Evolutionary conservation across 75 land plant species (phyloP), one percentile per base, ranked within the genome.

Genomic region (Adiantum capillusveneris): DNA sequence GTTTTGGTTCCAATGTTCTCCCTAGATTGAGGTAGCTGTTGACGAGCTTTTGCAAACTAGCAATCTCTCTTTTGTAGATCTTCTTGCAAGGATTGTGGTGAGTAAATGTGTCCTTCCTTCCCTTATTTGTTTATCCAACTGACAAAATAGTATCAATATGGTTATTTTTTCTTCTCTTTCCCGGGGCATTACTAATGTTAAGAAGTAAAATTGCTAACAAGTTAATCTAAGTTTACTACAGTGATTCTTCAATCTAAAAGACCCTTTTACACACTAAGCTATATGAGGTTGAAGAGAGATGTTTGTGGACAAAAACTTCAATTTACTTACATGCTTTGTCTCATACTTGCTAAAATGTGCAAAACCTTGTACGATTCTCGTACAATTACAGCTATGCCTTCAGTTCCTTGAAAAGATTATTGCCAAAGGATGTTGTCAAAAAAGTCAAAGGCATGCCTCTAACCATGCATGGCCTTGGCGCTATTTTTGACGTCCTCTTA

Each of bases 141-240:
- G 7, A 34, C 9, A n/a, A n/a, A n/a, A n/a, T n/a, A n/a, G n/a
- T n/a, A n/a, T n/a, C n/a, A n/a, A n/a, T n/a, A n/a, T n/a, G n/a
- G n/a, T n/a, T n/a, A 5, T 34, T 34, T 9, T 34, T 34, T 34
- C 37, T 34, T 3, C 3, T 34, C 9, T 34, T 34, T 3, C 7
- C 7, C 75, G 86, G 96, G 96, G 98, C 13, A 81, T 83, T 31
- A 81, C 85, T 25, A 90, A 94, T 29, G 75, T 89, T 52, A 94
- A 86, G 71, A 83, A 62, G 43, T 71, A 96, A 90, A 96, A n/a
- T 71, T 94, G 36, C 76, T 85, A 0, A 61, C 81, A 0, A 90
- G 92, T 0, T 56, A 83, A 70, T 90, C 86, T 59, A 75, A 77
- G 56, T 43, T 66, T 52, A 83, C 82, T 1, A 86, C 98, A 2